phyloP scores from a whole-genome alignment of 164 flowering plant genomes.

The Buxus sempervirens region DNA sequence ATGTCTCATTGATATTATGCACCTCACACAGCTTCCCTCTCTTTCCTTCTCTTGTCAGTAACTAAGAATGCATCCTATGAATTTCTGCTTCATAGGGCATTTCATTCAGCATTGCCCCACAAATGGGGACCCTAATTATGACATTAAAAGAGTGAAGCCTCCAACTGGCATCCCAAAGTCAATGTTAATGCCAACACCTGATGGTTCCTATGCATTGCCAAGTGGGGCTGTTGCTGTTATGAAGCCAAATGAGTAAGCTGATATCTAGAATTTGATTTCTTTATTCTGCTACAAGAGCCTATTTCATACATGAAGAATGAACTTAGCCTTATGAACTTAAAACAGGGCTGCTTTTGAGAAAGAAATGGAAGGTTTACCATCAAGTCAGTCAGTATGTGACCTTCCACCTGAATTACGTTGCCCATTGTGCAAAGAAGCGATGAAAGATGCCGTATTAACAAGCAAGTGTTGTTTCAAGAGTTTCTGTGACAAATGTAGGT shows the following conservation, averaged over 20 bases:
- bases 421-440: constrained; percentile 89
- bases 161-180: constrained; percentile 98
- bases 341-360: constrained; percentile 95
- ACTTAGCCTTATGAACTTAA: constrained; percentile 1
- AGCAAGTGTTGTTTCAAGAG: constrained; percentile 96
- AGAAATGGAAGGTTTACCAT: constrained; percentile 89
- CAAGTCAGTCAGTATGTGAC: constrained; percentile 68
- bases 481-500: constrained; percentile 95
- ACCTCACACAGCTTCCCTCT: not conserved
- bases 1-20: not conserved
- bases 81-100: constrained; percentile 54
- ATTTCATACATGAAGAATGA: not conserved
- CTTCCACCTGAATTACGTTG: constrained; percentile 93
- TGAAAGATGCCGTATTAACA: constrained; percentile 96
- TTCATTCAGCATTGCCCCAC: constrained; percentile 98
- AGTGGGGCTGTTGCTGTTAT: constrained; percentile 85
- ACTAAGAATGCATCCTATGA: not conserved
- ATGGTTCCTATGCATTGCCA: constrained; percentile 94
- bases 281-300: not conserved
- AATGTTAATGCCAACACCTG: constrained; percentile 85
- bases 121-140: constrained; percentile 91
- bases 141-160: constrained; percentile 78
- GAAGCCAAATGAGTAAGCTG: constrained; percentile 88
- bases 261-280: not conserved
- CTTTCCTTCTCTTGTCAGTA: not conserved